A percentile compares a stretch with the other conserved stretches of the same genome.
Evolutionary conservation across 2,329 filamentous ascomycete species (phyloP).

Genomic region (Fusarium dimerum): DNA sequence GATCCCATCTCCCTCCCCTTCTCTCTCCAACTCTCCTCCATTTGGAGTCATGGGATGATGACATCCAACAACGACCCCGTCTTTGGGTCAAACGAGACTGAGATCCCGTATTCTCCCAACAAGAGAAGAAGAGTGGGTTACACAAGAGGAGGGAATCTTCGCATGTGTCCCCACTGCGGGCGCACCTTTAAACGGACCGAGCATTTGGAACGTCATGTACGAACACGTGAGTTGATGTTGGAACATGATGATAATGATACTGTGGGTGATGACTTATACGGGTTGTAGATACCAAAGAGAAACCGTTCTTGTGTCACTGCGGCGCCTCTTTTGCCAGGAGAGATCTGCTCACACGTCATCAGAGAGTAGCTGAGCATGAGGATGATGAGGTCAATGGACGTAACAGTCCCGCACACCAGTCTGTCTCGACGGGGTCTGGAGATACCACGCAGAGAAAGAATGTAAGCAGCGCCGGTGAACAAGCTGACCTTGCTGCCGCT

Average conservation of each 20-base stretch:
- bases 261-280: background rate
- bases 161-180: constrained; percentile 43
- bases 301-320: constrained; percentile 47
- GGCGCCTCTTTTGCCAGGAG: constrained; percentile 46
- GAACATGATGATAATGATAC: background rate
- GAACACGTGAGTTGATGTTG: constrained; percentile 41
- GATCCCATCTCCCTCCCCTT: background rate
- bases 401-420: background rate
- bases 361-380: constrained; percentile 25
- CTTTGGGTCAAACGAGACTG: too few relatives aligned
- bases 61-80: too few relatives aligned
- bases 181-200: constrained; percentile 48
- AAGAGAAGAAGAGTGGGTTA: background rate
- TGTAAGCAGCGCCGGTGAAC: background rate
- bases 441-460: background rate
- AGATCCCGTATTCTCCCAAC: too few relatives aligned
- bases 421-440: background rate
- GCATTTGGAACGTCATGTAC: constrained; percentile 47
- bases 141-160: constrained; percentile 18
- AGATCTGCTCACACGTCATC: constrained; percentile 46
- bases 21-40: constrained; percentile 10
- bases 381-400: background rate
- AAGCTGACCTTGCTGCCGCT: constrained; percentile 23
- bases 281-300: constrained; percentile 47
- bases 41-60: background rate